These are phyloP conservation scores for Phycomyces blakesleeanus DNA, from an alignment of 192 early-diverging fungal genomes.

Conservation along the genomic window DNA sequence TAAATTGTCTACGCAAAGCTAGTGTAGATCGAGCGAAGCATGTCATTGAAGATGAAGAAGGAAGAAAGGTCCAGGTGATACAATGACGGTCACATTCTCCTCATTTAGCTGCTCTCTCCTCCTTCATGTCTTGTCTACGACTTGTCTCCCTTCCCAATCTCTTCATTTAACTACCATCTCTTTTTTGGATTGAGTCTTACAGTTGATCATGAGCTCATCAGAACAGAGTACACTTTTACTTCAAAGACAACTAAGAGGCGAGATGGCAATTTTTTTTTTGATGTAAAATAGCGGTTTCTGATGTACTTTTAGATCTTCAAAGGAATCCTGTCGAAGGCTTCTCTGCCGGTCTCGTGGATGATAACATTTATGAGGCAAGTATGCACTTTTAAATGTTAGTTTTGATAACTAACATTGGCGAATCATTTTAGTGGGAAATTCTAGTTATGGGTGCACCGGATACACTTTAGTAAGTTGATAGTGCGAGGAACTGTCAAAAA, in stretches of 20 bases:
- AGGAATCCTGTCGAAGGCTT: conserved; percentile 76
- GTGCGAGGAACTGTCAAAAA: not conserved
- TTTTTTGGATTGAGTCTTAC: too few relatives aligned
- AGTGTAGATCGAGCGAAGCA: too few relatives aligned
- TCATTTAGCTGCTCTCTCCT: too few relatives aligned
- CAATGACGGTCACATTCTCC: too few relatives aligned
- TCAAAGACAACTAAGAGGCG: conserved; percentile 48
- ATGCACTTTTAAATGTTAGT: not conserved
- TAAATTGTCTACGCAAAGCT: too few relatives aligned
- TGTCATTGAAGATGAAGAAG: too few relatives aligned
- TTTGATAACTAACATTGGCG: conserved; percentile 2
- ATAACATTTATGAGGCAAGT: conserved; percentile 83
- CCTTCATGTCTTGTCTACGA: too few relatives aligned
- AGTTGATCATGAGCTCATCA: conserved; percentile 5
- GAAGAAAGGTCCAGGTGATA: too few relatives aligned
- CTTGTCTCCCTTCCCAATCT: too few relatives aligned
- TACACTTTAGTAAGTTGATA: conserved; percentile 71
- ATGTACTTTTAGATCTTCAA: conserved; percentile 57
- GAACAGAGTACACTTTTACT: conserved; percentile 46
- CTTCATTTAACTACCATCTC: too few relatives aligned
- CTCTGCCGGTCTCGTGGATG: conserved; percentile 85
- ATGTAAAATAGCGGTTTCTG: not conserved
- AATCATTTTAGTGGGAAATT: conserved; percentile 70
- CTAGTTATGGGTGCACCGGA: conserved; percentile 87
- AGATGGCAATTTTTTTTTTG: not conserved